A percentile compares a stretch with the other conserved stretches of the same genome.
Evolutionary conservation across 1,284 basidiomycete species (phyloP).

Genomic region (Sanghuangporus sanghuang): DNA sequence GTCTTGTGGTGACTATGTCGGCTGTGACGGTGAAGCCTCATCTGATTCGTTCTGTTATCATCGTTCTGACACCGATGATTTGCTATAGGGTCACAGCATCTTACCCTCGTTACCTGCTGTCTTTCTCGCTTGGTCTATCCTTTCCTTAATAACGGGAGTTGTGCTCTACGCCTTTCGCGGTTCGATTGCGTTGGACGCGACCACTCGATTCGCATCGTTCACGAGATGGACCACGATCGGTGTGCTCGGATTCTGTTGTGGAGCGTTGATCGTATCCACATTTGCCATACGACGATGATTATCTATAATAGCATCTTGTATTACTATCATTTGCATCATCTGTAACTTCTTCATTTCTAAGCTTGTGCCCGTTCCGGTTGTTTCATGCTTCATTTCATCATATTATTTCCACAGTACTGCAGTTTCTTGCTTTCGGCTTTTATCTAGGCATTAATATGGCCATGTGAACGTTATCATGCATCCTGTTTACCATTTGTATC

Average conservation of each 20-base stretch:
- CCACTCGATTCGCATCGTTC: conserved; percentile 45
- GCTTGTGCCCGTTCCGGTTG: background rate
- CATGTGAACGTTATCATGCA: background rate
- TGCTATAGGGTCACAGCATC: conserved; percentile 49
- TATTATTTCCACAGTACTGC: background rate
- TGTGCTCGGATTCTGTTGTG: conserved; percentile 53
- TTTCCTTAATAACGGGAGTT: conserved; percentile 59
- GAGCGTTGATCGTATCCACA: conserved; percentile 51
- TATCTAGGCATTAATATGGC: background rate
- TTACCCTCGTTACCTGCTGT: conserved; percentile 69
- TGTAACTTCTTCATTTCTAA: background rate
- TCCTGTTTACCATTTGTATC: background rate
- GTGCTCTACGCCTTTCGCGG: conserved; percentile 62
- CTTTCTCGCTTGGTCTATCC: conserved; percentile 62
- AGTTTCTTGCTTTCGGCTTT: background rate
- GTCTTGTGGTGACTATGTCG: conserved; percentile 46
- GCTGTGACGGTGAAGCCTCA: conserved; percentile 5
- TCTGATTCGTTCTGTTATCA: background rate
- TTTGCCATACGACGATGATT: conserved; percentile 27
- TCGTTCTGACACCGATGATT: background rate
- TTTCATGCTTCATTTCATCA: background rate
- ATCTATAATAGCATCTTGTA: background rate
- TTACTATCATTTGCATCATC: background rate
- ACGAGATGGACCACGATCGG: conserved; percentile 60
- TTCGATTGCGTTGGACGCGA: conserved; percentile 24